Base-by-base conservation (phyloP, 2,329 filamentous ascomycete species). In the Aspergillus flavus region DNA sequence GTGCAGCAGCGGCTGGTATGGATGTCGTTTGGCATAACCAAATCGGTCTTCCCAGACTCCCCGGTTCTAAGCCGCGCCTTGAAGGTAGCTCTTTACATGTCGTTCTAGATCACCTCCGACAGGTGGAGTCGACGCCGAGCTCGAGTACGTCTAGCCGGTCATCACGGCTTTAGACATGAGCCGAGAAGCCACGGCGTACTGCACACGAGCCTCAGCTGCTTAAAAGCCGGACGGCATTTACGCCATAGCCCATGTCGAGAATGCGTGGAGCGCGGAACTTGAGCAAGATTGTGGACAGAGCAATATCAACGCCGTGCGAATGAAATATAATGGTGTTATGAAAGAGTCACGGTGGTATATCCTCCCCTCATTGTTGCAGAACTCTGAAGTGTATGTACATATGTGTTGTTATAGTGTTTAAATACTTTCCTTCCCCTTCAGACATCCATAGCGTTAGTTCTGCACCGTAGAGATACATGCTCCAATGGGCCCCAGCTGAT, bases 21-120 rank as follows among this genome's bases (percentile, higher is more conserved):
- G 52, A 61, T 57, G 59, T 61, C 6, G 59, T 61, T 23, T 61
- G 59, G 59, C 59, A 61, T 57, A 61, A 61, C 32, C 59, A 43
- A 6, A 19, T 61, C 14, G 52, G 52, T 1, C 16, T 61, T 12
- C 30, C 52, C 1, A 30, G 39, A 4, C 43, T 61, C 19, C 28
- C 50, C 11, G 53, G 59, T 1, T 56, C 52, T 10, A 36, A 26
- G 19, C 41, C 59, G 30, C 21, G 32, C 12, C 30, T 36, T 19
- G 52, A 55, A 32, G 52, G 52, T 9, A n/a, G 52, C 30, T 36
- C 30, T 10, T 55, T 55, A 26, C 5, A 39, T 5, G 11, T 55
- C 11, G 52, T 55, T n/a, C 52, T 55, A 11, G 34, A 55, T 9
- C 21, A 55, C 34, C 52, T 55, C 23, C 7, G 30, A 1, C 32